Conservation (phyloP, 306 rosid species). For the Malus sieversii region DNA sequence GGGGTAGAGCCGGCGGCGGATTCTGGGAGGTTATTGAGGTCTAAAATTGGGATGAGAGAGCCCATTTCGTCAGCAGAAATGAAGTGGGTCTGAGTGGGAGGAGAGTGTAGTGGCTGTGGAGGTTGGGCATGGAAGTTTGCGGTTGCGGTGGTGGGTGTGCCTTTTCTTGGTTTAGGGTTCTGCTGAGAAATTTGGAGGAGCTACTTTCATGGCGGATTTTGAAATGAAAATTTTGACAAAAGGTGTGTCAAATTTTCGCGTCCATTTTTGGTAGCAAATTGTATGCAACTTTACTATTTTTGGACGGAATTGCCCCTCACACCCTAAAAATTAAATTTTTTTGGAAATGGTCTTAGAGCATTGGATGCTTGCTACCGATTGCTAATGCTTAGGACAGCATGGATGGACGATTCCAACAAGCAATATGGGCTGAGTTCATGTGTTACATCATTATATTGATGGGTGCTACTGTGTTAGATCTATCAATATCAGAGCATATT, state of each 20-base stretch:
- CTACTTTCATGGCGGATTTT: conserved; percentile 30
- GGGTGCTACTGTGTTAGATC: neutral
- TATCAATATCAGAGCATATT: neutral
- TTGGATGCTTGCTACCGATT: neutral
- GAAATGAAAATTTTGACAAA: neutral
- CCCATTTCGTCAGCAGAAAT: conserved; percentile 28
- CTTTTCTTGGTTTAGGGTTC: conserved; percentile 16
- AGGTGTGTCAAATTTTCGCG: neutral
- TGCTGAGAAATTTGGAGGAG: neutral
- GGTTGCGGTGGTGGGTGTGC: neutral
- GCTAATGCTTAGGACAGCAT: too few species aligned
- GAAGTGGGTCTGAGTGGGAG: neutral
- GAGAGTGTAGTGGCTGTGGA: conserved; percentile 1
- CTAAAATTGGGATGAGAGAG: conserved; percentile 42
- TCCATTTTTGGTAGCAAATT: neutral
- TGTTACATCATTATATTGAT: neutral
- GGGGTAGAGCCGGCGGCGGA: conserved; percentile 28
- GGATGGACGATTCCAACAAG: neutral
- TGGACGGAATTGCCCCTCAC: conserved; percentile 1
- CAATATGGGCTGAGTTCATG: neutral
- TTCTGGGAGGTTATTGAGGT: conserved; percentile 44
- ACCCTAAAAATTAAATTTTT: neutral
- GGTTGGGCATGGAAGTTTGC: conserved; percentile 10
- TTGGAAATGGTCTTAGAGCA: neutral
- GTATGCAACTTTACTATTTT: neutral